Conservation (phyloP, 1,284 basidiomycete genomes). For the Mycena sp. region DNA sequence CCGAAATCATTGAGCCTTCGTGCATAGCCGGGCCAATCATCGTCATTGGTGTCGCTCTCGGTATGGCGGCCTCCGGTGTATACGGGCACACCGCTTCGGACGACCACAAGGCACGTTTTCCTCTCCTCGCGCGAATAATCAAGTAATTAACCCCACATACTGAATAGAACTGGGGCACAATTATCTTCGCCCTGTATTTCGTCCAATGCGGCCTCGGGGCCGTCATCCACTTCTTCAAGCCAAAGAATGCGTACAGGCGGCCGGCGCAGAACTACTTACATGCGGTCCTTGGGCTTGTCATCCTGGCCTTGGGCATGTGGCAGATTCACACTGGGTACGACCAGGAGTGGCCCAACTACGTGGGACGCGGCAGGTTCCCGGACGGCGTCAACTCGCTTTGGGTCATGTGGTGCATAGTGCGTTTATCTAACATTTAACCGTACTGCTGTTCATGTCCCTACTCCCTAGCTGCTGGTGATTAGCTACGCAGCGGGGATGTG, state of each 20-base stretch:
- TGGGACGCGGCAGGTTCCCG: slow-evolving; percentile 50
- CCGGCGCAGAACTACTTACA: slow-evolving; percentile 68
- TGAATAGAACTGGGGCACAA: slow-evolving; percentile 61
- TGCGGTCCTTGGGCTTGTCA: slow-evolving; percentile 59
- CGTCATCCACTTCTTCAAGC: slow-evolving; percentile 20
- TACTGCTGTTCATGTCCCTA: background rate
- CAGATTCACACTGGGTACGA: slow-evolving; percentile 59
- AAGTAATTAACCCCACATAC: background rate
- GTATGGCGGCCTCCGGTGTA: slow-evolving; percentile 54
- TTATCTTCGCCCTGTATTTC: slow-evolving; percentile 43
- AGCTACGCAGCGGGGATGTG: slow-evolving; percentile 56
- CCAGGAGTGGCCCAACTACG: slow-evolving; percentile 55
- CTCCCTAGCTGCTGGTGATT: slow-evolving; percentile 46
- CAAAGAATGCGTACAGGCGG: slow-evolving; percentile 48
- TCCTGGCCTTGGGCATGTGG: slow-evolving; percentile 59
- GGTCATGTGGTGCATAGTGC: slow-evolving; percentile 59
- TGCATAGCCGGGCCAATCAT: slow-evolving; percentile 61
- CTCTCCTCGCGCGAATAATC: background rate
- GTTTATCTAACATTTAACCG: slow-evolving; percentile 32
- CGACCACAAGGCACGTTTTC: slow-evolving; percentile 56
- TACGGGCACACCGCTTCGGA: slow-evolving; percentile 51
- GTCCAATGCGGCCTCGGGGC: background rate
- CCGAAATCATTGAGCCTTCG: too few relatives aligned
- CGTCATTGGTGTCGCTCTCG: slow-evolving; percentile 58
- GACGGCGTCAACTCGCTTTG: slow-evolving; percentile 54